Conservation (phyloP, 1,139 yeast species). For the Kurtzmaniella quercitrusa region DNA sequence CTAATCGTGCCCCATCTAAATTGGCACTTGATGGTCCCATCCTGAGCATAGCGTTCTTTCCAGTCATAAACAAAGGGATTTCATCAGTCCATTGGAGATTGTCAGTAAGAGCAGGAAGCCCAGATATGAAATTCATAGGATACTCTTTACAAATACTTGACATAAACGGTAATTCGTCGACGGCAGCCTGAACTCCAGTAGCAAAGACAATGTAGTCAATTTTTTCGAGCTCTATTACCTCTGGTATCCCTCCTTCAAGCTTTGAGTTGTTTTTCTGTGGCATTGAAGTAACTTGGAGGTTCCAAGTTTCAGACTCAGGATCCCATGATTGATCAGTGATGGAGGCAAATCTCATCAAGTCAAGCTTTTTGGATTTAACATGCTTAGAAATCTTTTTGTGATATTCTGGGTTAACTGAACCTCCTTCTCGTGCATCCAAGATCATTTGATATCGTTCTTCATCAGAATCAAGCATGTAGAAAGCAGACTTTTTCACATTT, state of each 20-base stretch:
- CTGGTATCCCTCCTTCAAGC: slow-evolving; percentile 4
- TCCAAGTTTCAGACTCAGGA: slow-evolving; percentile 14
- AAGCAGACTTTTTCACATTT: slow-evolving; percentile 39
- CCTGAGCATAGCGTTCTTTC: slow-evolving; percentile 41
- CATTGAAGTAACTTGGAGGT: slow-evolving; percentile 15
- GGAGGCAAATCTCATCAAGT: slow-evolving; percentile 20
- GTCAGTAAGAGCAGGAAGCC: slow-evolving; percentile 43
- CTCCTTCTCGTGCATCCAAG: slow-evolving; percentile 43
- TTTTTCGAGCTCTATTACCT: slow-evolving; percentile 1
- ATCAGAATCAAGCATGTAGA: slow-evolving; percentile 41
- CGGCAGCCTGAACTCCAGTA: slow-evolving; percentile 36
- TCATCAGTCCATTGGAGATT: slow-evolving; percentile 39
- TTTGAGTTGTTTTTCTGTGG: slow-evolving; percentile 7
- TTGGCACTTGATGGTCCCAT: slow-evolving; percentile 50
- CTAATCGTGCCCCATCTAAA: slow-evolving; percentile 44
- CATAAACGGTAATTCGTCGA: slow-evolving; percentile 27
- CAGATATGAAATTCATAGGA: slow-evolving; percentile 30
- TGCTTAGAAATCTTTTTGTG: slow-evolving; percentile 28
- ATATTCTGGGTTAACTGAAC: slow-evolving; percentile 47
- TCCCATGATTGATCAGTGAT: slow-evolving; percentile 21
- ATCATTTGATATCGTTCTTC: slow-evolving; percentile 39
- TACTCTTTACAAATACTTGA: slow-evolving; percentile 19
- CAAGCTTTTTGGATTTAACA: slow-evolving; percentile 24
- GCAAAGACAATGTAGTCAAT: slow-evolving; percentile 41
- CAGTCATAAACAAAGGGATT: slow-evolving; percentile 39